Evolutionary conservation across 441 rosid genomes (phyloP).

Genomic region (Populus hybrid): DNA sequence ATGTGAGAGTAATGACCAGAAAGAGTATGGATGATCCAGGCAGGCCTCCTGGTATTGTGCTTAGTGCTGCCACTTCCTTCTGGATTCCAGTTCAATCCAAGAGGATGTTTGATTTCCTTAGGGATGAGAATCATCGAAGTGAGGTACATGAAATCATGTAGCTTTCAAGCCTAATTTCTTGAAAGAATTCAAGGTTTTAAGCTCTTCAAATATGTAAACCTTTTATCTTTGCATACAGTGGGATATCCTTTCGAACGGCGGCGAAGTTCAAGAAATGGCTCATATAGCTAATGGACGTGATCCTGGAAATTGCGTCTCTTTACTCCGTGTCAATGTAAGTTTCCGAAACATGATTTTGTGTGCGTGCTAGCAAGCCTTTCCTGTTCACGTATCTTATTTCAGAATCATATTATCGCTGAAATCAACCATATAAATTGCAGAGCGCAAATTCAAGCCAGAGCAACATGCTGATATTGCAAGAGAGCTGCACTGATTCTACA

Average conservation of each 20-base stretch:
- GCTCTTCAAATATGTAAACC: not conserved
- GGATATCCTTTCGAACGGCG: conserved; percentile 98
- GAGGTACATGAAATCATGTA: conserved; percentile 25
- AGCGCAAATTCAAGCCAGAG: conserved; percentile 91
- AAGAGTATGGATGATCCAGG: conserved; percentile 92
- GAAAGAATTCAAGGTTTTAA: not conserved
- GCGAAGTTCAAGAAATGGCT: conserved; percentile 94
- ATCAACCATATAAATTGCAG: conserved; percentile 30
- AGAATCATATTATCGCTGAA: not conserved
- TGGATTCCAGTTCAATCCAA: conserved; percentile 53
- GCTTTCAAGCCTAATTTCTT: not conserved
- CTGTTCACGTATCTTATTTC: not conserved
- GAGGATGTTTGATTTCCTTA: conserved; percentile 48
- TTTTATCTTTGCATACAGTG: conserved; percentile 45
- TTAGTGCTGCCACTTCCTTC: conserved; percentile 62
- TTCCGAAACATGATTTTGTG: no score
- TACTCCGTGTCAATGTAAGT: conserved; percentile 87
- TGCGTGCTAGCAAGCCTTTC: not conserved
- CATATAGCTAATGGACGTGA: conserved; percentile 97
- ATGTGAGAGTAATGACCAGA: conserved; percentile 93
- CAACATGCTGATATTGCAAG: conserved; percentile 98
- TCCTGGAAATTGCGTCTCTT: conserved; percentile 88
- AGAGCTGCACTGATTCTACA: conserved; percentile 78
- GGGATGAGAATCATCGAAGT: conserved; percentile 48
- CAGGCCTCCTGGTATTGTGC: conserved; percentile 76